Conservation (phyloP, 495 filamentous ascomycete genomes). For the Pyrenopolyporus hunteri region DNA sequence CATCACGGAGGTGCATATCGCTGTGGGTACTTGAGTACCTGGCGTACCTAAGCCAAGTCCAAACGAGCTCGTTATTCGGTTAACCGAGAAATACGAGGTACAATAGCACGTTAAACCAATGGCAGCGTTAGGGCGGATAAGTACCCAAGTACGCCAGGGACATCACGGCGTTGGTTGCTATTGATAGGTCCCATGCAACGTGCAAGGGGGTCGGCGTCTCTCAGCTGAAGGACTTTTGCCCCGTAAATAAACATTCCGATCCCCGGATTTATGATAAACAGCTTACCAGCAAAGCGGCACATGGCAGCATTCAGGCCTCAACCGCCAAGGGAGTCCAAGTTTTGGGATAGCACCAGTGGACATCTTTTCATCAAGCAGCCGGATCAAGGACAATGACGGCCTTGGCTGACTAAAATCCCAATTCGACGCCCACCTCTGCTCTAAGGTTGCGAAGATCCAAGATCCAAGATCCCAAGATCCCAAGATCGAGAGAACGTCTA, state of each 20-base stretch:
- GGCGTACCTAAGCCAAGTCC: no score
- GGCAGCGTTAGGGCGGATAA: no score
- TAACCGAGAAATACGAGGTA: no score
- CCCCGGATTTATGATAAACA: slow-evolving; percentile 39
- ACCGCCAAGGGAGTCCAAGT: slow-evolving; percentile 19
- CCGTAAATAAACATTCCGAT: slow-evolving; percentile 43
- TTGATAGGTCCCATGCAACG: slow-evolving; percentile 14
- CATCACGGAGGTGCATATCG: no score
- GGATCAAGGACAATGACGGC: slow-evolving; percentile 6
- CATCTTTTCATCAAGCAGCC: background rate
- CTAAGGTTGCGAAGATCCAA: background rate
- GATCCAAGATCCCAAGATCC: background rate
- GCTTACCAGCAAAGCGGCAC: slow-evolving; percentile 31
- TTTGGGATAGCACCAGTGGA: slow-evolving; percentile 16
- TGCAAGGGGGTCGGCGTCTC: background rate
- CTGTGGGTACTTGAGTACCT: no score
- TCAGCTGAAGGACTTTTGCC: slow-evolving; percentile 26
- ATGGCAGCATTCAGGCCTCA: slow-evolving; percentile 25
- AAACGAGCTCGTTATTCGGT: slow-evolving; percentile 1
- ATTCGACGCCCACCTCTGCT: background rate
- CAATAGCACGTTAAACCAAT: no score
- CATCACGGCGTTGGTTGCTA: background rate
- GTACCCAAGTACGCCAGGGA: background rate
- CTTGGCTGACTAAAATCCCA: slow-evolving; percentile 15
- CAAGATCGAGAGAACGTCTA: background rate